Evolutionary conservation across 495 filamentous ascomycete species (phyloP).

Genomic region (Xylaria grammica): DNA sequence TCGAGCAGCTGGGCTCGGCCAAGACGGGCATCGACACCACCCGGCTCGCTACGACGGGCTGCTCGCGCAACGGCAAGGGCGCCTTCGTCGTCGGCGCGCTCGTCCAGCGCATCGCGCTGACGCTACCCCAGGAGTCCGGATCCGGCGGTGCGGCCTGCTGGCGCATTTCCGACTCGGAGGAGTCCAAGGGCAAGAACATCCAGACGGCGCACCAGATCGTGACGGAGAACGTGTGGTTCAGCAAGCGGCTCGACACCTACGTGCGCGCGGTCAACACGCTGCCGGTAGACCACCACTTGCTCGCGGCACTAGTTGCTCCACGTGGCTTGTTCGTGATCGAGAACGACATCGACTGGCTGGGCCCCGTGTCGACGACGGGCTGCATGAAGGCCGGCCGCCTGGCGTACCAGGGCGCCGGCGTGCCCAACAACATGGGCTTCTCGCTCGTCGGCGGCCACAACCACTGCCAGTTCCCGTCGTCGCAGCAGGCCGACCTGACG

Average conservation of each 20-base stretch:
- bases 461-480: slow-evolving; percentile 60
- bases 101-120: slow-evolving; percentile 56
- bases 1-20: slow-evolving; percentile 49
- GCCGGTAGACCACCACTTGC: slow-evolving; percentile 57
- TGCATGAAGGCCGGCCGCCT: slow-evolving; percentile 60
- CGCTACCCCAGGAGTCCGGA: slow-evolving; percentile 58
- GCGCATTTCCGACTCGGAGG: slow-evolving; percentile 52
- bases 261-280: slow-evolving; percentile 45
- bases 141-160: slow-evolving; percentile 57
- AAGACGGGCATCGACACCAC: slow-evolving; percentile 52
- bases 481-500: slow-evolving; percentile 54
- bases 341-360: slow-evolving; percentile 62
- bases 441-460: slow-evolving; percentile 56
- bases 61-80: slow-evolving; percentile 61
- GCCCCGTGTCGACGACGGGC: slow-evolving; percentile 53
- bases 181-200: slow-evolving; percentile 52
- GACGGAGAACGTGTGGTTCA: slow-evolving; percentile 59
- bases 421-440: slow-evolving; percentile 55
- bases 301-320: slow-evolving; percentile 53
- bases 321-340: slow-evolving; percentile 55
- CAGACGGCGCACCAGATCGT: slow-evolving; percentile 57
- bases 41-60: slow-evolving; percentile 56
- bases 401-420: slow-evolving; percentile 57
- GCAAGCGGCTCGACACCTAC: slow-evolving; percentile 46
- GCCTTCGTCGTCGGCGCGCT: slow-evolving; percentile 58